Evolutionary conservation across 2,329 filamentous ascomycete species (phyloP).

Genomic region (Parafenestella ontariensis): DNA sequence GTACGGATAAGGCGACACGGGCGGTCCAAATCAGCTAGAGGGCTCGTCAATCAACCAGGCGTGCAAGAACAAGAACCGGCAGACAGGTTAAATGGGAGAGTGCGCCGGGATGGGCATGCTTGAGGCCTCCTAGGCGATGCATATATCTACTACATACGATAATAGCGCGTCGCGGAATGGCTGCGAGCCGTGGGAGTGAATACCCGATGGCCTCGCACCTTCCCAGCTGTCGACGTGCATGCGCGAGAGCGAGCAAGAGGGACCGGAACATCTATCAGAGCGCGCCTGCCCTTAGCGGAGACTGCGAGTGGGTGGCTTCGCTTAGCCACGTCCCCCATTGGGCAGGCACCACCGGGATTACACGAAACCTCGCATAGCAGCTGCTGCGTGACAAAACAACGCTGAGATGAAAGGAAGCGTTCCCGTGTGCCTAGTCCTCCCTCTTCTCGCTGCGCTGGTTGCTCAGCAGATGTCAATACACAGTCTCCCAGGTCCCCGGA

Average conservation of each 20-base stretch:
- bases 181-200: no score
- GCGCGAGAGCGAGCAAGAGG: not conserved
- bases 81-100: constrained; percentile 26
- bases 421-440: constrained; percentile 4
- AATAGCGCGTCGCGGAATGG: not conserved
- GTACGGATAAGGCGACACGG: constrained; percentile 20
- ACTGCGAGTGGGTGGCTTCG: constrained; percentile 26
- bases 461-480: no score
- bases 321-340: constrained; percentile 31
- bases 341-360: constrained; percentile 23
- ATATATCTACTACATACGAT: not conserved
- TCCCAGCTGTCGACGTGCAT: no score
- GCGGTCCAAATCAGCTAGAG: not conserved
- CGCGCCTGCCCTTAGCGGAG: constrained; percentile 15
- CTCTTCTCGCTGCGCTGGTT: constrained; percentile 1
- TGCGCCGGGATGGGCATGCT: constrained; percentile 14
- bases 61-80: constrained; percentile 32
- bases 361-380: constrained; percentile 15
- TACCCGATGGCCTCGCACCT: no score
- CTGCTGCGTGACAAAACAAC: constrained; percentile 20
- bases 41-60: constrained; percentile 22
- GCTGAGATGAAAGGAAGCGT: constrained; percentile 28
- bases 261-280: constrained; percentile 14
- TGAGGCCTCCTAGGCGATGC: constrained; percentile 5
- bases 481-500: not conserved